Evolutionary conservation across 2,329 filamentous ascomycete species (phyloP).

Genomic region (Bimuria novae-zelandiae): DNA sequence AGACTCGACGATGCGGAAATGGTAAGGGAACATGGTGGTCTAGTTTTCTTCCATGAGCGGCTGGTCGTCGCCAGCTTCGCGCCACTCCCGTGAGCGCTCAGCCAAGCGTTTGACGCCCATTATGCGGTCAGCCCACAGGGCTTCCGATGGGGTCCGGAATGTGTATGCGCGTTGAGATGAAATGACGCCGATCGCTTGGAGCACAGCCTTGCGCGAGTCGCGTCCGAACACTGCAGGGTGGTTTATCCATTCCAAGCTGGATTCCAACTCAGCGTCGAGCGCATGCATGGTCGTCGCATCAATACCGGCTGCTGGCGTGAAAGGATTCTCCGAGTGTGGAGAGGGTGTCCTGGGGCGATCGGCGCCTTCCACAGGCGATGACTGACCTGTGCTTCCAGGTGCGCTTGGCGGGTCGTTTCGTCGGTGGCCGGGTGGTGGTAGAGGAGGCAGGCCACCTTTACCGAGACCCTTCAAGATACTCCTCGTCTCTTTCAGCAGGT

Average conservation of each 20-base stretch:
- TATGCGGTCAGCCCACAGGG: slow-evolving; percentile 84
- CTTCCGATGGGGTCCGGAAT: slow-evolving; percentile 86
- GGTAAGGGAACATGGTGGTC: slow-evolving; percentile 4
- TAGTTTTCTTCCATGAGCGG: slow-evolving; percentile 62
- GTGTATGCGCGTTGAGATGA: slow-evolving; percentile 93
- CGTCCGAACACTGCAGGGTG: slow-evolving; percentile 94
- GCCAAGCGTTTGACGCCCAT: slow-evolving; percentile 79
- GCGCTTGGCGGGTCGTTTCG: slow-evolving; percentile 47
- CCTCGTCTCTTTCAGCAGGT: slow-evolving; percentile 88
- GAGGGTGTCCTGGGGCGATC: slow-evolving; percentile 45
- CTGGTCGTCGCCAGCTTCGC: slow-evolving; percentile 76
- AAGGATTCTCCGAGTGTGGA: slow-evolving; percentile 53
- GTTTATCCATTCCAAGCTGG: slow-evolving; percentile 94
- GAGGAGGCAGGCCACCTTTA: slow-evolving; percentile 89
- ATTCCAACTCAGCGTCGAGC: slow-evolving; percentile 87
- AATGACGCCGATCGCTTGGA: slow-evolving; percentile 96
- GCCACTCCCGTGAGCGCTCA: slow-evolving; percentile 87
- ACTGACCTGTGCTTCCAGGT: slow-evolving; percentile 43
- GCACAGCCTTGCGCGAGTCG: slow-evolving; percentile 91
- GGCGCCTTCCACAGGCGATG: slow-evolving; percentile 45
- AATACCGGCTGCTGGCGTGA: slow-evolving; percentile 71
- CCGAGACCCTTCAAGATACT: slow-evolving; percentile 95
- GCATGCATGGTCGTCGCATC: slow-evolving; percentile 81
- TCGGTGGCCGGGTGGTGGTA: slow-evolving; percentile 65
- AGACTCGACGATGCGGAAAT: neutral